Percentiles rank a stretch among this genome's conserved stretches.
These are phyloP conservation scores for Rosa chinensis DNA, from an alignment of 306 rosid species.

Conservation along the genomic window DNA sequence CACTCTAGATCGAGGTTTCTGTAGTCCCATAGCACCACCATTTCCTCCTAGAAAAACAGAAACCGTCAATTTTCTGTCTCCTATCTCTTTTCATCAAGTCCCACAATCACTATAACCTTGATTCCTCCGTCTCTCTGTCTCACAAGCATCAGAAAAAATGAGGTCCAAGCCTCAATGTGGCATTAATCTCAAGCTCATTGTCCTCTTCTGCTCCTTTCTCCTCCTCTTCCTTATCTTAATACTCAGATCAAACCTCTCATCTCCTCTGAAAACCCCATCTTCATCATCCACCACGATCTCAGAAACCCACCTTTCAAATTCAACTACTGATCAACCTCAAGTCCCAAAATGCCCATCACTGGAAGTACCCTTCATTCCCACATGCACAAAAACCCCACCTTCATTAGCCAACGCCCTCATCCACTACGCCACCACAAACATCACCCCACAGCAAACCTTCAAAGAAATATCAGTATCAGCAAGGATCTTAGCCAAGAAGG, in stretches of 20 bases:
- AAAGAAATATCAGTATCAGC: constrained; percentile 73
- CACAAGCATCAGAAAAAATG: constrained; percentile 18
- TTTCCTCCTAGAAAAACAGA: constrained; percentile 7
- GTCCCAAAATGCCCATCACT: constrained; percentile 32
- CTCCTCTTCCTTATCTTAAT: constrained; percentile 43
- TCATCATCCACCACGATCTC: constrained; percentile 18
- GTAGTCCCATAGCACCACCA: not conserved
- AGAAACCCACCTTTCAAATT: constrained; percentile 36
- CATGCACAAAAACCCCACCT: constrained; percentile 72
- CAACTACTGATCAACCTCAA: constrained; percentile 17
- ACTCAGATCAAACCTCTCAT: constrained; percentile 44
- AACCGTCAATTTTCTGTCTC: not conserved
- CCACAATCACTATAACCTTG: not conserved
- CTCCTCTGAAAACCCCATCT: constrained; percentile 30
- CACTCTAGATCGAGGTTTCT: not conserved
- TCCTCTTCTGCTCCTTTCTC: constrained; percentile 38
- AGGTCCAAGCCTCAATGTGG: constrained; percentile 41
- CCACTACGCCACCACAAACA: constrained; percentile 80
- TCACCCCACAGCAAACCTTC: constrained; percentile 86
- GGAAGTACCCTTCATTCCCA: constrained; percentile 25
- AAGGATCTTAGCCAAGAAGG: constrained; percentile 49
- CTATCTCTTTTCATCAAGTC: not conserved
- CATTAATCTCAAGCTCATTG: constrained; percentile 51
- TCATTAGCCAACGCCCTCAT: constrained; percentile 69
- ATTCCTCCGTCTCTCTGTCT: not conserved